Base-by-base conservation (phyloP, 1,139 yeast species). In the Zygosaccharomyces pseudobailii region DNA sequence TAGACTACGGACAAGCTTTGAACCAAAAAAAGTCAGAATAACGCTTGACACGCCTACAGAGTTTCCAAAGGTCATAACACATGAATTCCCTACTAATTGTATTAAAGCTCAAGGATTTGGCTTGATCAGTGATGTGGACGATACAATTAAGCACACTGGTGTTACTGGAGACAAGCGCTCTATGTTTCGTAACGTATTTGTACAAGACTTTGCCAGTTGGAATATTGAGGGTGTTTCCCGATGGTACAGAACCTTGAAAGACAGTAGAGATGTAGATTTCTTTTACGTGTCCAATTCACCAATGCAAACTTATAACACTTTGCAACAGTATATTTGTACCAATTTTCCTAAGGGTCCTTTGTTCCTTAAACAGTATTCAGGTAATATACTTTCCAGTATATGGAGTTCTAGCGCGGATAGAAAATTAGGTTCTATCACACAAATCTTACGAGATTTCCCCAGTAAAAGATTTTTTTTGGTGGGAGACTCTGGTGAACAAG, bases 211-310 rank as follows among this genome's bases (percentile, higher is more conserved):
- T 42, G 68, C 73, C 7, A 78, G 75, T 22, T 84, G 96, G 80
- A 75, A 73, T 43, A 79, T 94, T 20, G 84, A 87, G 0, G 83
- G 87, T 0, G 83, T 92, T 34, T 76, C 85, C 1, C 72, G 74
- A 27, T 88, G 96, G 90, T 88, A 80, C 62, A 62, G 71, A 39
- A 58, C 68, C 55, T 59, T 81, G 53, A 51, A 51, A n/a, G 61
- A 64, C 30, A 58, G 60, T 17, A 66, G 69, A 40, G 73, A 79
- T 5, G 75, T 84, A 8, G 72, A 80, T 28, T 82, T 87, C 61
- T 96, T 89, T 63, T 94, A 92, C 62, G 97, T 94, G 1, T 89
- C 97, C 5, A 94, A 94, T 65, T 84, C 96, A 1, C 99, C 99
- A 0, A 86, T 95, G 81, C 97, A 90, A 65, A 69, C 92, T 31